Conservation (phyloP, 169 alveolate species). For the Plasmodium cynomolgi region DNA sequence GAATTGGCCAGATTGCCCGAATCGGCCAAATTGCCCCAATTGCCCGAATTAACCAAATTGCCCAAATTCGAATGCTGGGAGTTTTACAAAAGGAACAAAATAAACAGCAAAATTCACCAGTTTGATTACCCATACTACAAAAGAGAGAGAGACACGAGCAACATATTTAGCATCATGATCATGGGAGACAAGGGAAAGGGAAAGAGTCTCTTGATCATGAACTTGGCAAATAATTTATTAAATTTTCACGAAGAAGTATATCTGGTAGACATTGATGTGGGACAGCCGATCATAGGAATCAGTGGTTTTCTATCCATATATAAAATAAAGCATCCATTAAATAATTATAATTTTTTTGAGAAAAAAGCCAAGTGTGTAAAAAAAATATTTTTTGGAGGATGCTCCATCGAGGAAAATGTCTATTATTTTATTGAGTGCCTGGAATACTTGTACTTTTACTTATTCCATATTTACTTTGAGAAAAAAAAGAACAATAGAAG, state of each 20-base stretch:
- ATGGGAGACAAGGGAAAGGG: constrained; percentile 68
- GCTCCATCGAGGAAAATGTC: constrained; percentile 35
- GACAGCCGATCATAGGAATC: constrained; percentile 62
- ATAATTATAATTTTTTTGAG: constrained; percentile 56
- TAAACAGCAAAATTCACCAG: background rate
- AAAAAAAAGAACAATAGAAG: background rate
- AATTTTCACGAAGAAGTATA: constrained; percentile 24
- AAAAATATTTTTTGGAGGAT: constrained; percentile 58
- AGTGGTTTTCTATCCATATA: constrained; percentile 52
- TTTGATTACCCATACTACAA: background rate
- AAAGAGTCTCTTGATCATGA: constrained; percentile 26
- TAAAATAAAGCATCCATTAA: constrained; percentile 30
- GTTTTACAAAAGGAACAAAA: background rate
- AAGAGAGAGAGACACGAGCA: background rate
- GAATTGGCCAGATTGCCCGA: background rate
- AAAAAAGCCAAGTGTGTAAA: constrained; percentile 50
- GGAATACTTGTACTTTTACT: constrained; percentile 22
- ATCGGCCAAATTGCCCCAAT: too few relatives aligned
- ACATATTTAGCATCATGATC: constrained; percentile 10
- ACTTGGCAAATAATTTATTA: constrained; percentile 36
- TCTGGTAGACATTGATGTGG: constrained; percentile 51
- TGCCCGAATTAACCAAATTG: background rate
- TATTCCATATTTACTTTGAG: constrained; percentile 27
- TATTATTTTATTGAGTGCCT: constrained; percentile 16
- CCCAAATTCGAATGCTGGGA: background rate